phyloP scores from a whole-genome alignment of 1,284 basidiomycete genomes.

The Sphagnurus paluster region DNA sequence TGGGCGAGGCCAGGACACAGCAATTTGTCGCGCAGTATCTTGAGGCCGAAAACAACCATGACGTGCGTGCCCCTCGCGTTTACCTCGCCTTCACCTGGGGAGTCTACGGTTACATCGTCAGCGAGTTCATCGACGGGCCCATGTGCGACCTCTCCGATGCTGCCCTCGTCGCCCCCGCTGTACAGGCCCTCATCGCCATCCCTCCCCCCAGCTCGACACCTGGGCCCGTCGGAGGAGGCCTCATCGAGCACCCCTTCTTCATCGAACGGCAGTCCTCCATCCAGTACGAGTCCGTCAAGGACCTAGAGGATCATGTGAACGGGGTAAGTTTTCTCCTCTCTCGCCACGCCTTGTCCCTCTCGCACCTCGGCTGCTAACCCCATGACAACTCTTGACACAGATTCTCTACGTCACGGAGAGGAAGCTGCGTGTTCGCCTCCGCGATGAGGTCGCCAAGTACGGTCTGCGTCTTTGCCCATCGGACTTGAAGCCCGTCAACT shows the following conservation, averaged over 20 bases:
- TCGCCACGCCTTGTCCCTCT: neutral
- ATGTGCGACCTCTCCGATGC: neutral
- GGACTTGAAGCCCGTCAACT: neutral
- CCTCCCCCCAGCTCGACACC: neutral
- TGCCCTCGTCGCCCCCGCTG: neutral
- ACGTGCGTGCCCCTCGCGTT: neutral
- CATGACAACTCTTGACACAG: neutral
- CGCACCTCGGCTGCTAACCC: neutral
- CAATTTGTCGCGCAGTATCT: neutral
- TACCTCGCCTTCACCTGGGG: neutral
- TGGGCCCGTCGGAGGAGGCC: neutral
- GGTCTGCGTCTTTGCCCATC: neutral
- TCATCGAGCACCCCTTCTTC: neutral
- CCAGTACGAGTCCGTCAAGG: neutral
- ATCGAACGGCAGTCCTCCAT: neutral
- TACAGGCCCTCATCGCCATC: neutral
- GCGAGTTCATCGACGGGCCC: neutral
- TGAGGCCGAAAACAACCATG: neutral
- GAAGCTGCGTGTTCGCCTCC: neutral
- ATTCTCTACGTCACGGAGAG: neutral
- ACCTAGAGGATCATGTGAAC: neutral
- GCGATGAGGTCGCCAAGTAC: neutral
- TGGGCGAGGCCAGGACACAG: neutral
- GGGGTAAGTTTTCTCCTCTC: neutral
- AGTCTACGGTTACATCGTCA: neutral